Base-by-base conservation (phyloP, 345 rosid genomes). In the Rhizophora mangle region DNA sequence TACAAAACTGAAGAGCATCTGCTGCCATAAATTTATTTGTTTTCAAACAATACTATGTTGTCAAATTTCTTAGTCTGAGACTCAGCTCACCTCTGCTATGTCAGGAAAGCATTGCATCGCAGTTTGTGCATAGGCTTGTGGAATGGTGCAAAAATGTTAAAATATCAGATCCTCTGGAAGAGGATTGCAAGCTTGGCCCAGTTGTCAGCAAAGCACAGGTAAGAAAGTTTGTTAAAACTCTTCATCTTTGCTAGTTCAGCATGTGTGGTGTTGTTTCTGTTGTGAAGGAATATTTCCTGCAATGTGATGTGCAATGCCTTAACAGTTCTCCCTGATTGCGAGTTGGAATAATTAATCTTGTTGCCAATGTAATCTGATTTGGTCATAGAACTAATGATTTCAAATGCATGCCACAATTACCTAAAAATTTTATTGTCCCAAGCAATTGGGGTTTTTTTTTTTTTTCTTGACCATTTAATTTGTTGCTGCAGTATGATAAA, bases 131-230 rank as follows among this genome's bases (percentile, higher is more conserved):
- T 76, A 85, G 77, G 83, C 86, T 89, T 74, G 95, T 85, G 47
- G 81, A 86, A 63, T 91, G 98, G 97, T 76, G 80, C 75, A 82
- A 87, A 76, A 91, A 88, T 67, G 80, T 94, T 64, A 89, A 94
- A 78, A 86, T 94, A 60, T 89, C 96, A n/a, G 93, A 91, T 85
- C 98, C 93, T 56, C 73, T 94, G 8, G 95, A 91, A 87, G 96
- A 88, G 77, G 95, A 91, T 61, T 94, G 97, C 85, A 86, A 90
- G 83, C 89, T 94, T 79, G 98, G 98, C 39, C 96, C 98, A 8
- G 84, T 94, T 76, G 95, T 91, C 68, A 88, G 96, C 29, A 76
- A 46, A 79, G 89, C 89, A 8, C 99, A 92, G 94, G 99, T 90
- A 78, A 77, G 15, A 13, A 22, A 22, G 58, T 13, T 46, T 56